Base-by-base conservation (phyloP, 1,284 basidiomycete genomes). In the Leucoagaricus sp. region DNA sequence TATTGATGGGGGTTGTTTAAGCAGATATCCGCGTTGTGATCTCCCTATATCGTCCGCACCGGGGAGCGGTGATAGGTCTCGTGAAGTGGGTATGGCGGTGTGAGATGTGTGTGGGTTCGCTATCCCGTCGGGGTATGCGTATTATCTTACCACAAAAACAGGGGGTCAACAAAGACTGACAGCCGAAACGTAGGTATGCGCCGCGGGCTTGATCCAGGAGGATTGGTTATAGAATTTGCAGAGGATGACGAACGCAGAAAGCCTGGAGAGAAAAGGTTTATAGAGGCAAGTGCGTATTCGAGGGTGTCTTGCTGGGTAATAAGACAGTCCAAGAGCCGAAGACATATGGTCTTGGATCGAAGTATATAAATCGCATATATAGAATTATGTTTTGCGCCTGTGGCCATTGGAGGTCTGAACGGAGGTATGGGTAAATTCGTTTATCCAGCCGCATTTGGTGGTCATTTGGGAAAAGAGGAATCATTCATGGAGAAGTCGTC, bases 381-480 rank as follows among this genome's bases (percentile, higher is more conserved):
- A 21, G 31, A 17, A 36, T 19, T 49, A 33, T 23, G 31, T 15
- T 26, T 38, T 42, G 29, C 29, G 19, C 34, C 45, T 17, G 23
- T 12, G 21, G 52, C 12, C 17, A 47, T 36, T 46, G 52, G 42
- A 55, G 47, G 28, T 31, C 4, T 19, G 29, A 19, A 42, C 29
- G 47, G 19, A 26, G 19, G 40, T 15, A 23, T 15, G 34, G 48
- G n/a, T 26, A 50, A 50, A 26, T 46, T 13, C 13, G 29, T 56
- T 56, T 45, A 56, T 21, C 48, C 54, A 33, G 41, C 48, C 48
- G 40, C 28, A 45, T 44, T 50, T 34, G n/a, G 40, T 38, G 36
- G 13, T 38, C 13, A 38, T 9, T 38, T 38, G 13, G 36, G 36
- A n/a, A n/a, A 41, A 42, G 10, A 38, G 9, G 31, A 25, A 21